Conservation (phyloP, 148 eudicot genomes). For the Arctostaphylos glauca region DNA sequence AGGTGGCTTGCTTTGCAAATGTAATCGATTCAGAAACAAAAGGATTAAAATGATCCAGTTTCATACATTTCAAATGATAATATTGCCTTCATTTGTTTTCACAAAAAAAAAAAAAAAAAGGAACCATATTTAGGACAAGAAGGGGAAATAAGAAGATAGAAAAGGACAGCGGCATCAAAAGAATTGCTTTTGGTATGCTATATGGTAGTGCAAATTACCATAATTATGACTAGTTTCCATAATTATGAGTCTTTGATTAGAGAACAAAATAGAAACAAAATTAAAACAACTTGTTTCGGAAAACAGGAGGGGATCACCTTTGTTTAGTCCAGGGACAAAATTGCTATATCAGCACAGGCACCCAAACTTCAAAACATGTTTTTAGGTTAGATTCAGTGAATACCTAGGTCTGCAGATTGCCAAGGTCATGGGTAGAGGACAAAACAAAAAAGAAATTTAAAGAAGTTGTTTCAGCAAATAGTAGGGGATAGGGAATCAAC, state of each 20-base stretch:
- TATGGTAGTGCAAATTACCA: neutral
- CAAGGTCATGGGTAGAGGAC: neutral
- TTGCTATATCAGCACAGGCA: neutral
- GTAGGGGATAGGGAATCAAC: too few species aligned
- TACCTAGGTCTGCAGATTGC: too few species aligned
- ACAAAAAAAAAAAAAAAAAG: neutral
- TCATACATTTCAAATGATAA: neutral
- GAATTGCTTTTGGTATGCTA: neutral
- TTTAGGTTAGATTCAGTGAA: too few species aligned
- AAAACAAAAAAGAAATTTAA: neutral
- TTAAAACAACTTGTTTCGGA: neutral
- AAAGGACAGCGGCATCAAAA: neutral
- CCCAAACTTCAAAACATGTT: neutral
- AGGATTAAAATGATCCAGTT: neutral
- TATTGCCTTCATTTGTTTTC: neutral
- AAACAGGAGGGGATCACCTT: neutral
- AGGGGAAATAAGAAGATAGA: neutral
- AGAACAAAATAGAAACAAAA: neutral
- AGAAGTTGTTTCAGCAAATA: neutral
- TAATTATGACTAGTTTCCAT: neutral
- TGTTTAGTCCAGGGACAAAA: neutral
- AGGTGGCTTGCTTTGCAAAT: constrained; percentile 33
- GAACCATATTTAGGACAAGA: neutral
- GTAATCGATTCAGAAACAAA: neutral
- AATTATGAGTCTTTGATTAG: neutral